A percentile compares a stretch with the other conserved stretches of the same genome.
Conservation (phyloP, 768 basidiomycete genomes). For the Russula sp. region DNA sequence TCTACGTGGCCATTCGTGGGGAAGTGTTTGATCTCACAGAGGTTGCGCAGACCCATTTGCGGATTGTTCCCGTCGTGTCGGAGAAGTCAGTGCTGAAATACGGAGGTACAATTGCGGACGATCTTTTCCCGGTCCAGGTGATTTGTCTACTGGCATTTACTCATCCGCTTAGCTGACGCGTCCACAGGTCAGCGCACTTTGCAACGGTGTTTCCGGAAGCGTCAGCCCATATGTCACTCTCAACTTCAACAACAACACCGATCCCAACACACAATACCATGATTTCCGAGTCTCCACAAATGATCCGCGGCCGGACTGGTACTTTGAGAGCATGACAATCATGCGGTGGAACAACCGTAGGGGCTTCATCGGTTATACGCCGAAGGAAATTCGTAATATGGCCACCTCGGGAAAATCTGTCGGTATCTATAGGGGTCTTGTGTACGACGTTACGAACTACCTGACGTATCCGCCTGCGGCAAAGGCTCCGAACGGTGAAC, state of each 20-base stretch:
- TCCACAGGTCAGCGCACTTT: slow-evolving; percentile 80
- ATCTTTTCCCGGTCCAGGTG: slow-evolving; percentile 93
- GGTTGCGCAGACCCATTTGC: slow-evolving; percentile 63
- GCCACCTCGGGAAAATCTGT: slow-evolving; percentile 61
- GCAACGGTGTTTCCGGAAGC: slow-evolving; percentile 76
- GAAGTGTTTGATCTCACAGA: slow-evolving; percentile 88
- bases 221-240: slow-evolving; percentile 78
- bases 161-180: slow-evolving; percentile 19
- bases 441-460: slow-evolving; percentile 88
- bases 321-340: slow-evolving; percentile 88
- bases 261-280: slow-evolving; percentile 80
- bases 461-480: slow-evolving; percentile 64
- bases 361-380: slow-evolving; percentile 85
- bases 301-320: slow-evolving; percentile 97
- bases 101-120: slow-evolving; percentile 70
- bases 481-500: slow-evolving; percentile 47
- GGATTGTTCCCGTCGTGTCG: slow-evolving; percentile 70
- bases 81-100: slow-evolving; percentile 75
- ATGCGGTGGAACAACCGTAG: slow-evolving; percentile 88
- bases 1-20: slow-evolving; percentile 81
- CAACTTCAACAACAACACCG: slow-evolving; percentile 71
- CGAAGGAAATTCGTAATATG: slow-evolving; percentile 68
- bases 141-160: not conserved
- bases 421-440: slow-evolving; percentile 80
- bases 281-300: slow-evolving; percentile 90